Evolutionary conservation across 352 stramenopile species (phyloP), one percentile per base, ranked within the genome.

Genomic region (Globisporangium abappressorium): DNA sequence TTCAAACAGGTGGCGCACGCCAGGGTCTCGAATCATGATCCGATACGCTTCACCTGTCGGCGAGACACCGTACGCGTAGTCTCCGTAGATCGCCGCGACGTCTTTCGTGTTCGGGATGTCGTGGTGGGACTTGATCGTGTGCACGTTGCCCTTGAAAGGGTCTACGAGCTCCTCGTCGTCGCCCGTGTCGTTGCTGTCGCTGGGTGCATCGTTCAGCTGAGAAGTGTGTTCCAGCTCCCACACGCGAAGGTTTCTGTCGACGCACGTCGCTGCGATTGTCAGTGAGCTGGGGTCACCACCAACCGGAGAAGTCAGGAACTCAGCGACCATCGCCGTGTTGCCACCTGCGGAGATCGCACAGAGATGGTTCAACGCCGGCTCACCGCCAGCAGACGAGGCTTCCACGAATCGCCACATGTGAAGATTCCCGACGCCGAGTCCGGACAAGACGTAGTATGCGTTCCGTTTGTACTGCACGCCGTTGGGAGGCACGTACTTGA

Each of bases 321-420:
- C 72, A 2, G 73, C 84, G 14, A 79, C 78, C 49, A 78, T 77
- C 26, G 79, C 80, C 1, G 84, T 92, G 57, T 90, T 90, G 1
- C 82, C 76, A 61, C 78, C 79, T 33, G 80, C 68, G n/a, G 43
- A 53, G 51, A 93, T 81, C 28, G 74, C 74, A 46, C 86, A 87
- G 46, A 93, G 64, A 46, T 82, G 73, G 22, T 87, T 71, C 85
- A 81, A 91, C 49, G 71, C 73, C 3, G 82, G 78, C 5, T 78
- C 60, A 6, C 18, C 49, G 4, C 33, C 56, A 3, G 77, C 59
- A 5, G 72, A 64, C 0, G 38, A 38, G 5, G 78, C 69, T 58
- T 91, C 83, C 3, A 83, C 70, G 55, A 93, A 95, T 20, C 81
- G 85, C 87, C 85, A 95, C 46, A 95, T 56, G 60, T 92, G 78